These are phyloP conservation scores for Lentinula sp. DNA, from an alignment of 768 basidiomycete species.

Conservation along the genomic window DNA sequence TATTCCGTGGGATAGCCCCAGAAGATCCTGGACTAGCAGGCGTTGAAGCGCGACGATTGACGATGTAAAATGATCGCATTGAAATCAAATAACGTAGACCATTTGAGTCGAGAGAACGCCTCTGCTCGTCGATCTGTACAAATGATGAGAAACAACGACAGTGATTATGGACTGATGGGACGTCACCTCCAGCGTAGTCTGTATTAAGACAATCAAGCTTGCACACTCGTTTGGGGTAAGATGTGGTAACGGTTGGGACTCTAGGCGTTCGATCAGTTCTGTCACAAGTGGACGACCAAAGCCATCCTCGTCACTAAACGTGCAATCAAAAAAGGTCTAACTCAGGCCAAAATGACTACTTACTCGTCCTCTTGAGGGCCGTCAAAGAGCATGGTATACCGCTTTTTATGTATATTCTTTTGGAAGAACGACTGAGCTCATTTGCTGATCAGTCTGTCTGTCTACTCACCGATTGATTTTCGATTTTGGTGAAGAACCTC, in stretches of 20 bases:
- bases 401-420: constrained; percentile 23
- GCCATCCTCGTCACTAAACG: constrained; percentile 39
- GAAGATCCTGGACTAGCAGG: constrained; percentile 41
- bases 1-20: constrained; percentile 32
- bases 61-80: constrained; percentile 86
- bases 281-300: constrained; percentile 60
- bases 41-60: constrained; percentile 58
- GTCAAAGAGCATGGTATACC: constrained; percentile 51
- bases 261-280: constrained; percentile 58
- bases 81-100: constrained; percentile 91
- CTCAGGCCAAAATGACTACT: constrained; percentile 12
- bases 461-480: constrained; percentile 20
- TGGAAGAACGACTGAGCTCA: neutral
- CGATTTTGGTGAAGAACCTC: constrained; percentile 43
- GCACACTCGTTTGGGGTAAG: constrained; percentile 78
- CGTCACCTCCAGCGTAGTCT: constrained; percentile 78
- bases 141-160: neutral
- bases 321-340: constrained; percentile 6
- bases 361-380: constrained; percentile 41
- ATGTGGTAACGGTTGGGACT: constrained; percentile 58
- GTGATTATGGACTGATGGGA: neutral
- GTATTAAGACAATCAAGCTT: constrained; percentile 77
- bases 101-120: constrained; percentile 85
- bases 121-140: constrained; percentile 78
- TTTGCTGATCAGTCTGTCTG: neutral